phyloP scores from a whole-genome alignment of 1,284 basidiomycete species.

The Ustilago lituana region DNA sequence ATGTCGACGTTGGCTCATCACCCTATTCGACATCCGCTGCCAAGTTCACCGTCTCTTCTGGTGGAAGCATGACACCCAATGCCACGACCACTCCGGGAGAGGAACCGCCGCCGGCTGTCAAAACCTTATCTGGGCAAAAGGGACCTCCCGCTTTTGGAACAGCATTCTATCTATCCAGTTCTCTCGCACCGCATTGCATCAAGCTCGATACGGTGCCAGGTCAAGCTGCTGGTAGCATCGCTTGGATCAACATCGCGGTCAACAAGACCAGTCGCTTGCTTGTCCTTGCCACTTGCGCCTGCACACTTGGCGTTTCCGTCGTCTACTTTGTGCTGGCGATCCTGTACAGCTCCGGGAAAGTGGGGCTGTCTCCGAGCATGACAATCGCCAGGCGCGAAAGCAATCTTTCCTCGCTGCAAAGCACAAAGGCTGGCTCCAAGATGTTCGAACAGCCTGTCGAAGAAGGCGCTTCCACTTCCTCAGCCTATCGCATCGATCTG shows the following conservation, averaged over 20 bases:
- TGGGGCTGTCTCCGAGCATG: constrained; percentile 3
- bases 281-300: background rate
- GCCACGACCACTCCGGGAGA: background rate
- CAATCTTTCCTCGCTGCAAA: background rate
- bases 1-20: background rate
- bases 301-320: background rate
- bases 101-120: background rate
- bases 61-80: background rate
- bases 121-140: background rate
- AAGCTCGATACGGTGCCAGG: background rate
- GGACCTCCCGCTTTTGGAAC: constrained; percentile 9
- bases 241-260: constrained; percentile 6
- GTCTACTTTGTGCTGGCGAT: constrained; percentile 11
- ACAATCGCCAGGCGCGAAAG: background rate
- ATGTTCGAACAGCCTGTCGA: background rate
- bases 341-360: constrained; percentile 9
- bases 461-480: background rate
- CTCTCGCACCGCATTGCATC: constrained; percentile 18
- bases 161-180: constrained; percentile 18
- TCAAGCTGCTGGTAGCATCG: constrained; percentile 5
- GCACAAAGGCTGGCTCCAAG: background rate
- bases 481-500: background rate
- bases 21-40: constrained; percentile 5
- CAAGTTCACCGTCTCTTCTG: constrained; percentile 10
- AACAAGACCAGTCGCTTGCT: constrained; percentile 2